Percentiles rank a stretch among this genome's conserved stretches.
Conservation (phyloP, 2,329 filamentous ascomycete species). For the Exophiala phaeomuriformis region DNA sequence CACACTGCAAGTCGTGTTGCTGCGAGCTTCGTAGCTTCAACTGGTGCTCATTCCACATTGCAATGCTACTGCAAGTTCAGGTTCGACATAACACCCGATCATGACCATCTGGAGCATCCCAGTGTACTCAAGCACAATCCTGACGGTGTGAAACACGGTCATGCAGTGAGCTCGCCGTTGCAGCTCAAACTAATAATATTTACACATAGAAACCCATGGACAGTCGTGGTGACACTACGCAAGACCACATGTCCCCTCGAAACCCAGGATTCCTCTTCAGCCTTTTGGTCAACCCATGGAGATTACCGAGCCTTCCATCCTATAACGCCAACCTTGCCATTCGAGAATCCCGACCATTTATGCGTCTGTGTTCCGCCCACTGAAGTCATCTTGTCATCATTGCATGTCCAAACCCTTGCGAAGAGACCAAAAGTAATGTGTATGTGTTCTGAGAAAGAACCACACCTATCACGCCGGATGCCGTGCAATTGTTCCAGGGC, state of each 20-base stretch:
- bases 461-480: conserved; percentile 6
- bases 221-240: no score
- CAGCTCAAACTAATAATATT: conserved; percentile 3
- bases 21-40: no score
- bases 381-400: conserved; percentile 15
- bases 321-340: conserved; percentile 4
- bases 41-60: no score
- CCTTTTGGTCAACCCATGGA: not conserved
- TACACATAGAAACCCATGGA: conserved; percentile 1
- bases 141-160: not conserved
- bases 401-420: conserved; percentile 18
- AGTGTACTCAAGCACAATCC: not conserved
- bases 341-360: conserved; percentile 3
- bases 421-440: conserved; percentile 16
- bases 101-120: not conserved
- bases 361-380: conserved; percentile 3
- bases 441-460: conserved; percentile 15
- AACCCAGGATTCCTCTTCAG: no score
- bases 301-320: not conserved
- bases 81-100: no score
- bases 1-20: no score
- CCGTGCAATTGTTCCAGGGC: conserved; percentile 8
- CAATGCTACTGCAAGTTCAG: no score
- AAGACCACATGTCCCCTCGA: no score
- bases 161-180: not conserved